Evolutionary conservation across 2,329 filamentous ascomycete genomes (phyloP).

Genomic region (Rutstroemia sp.): DNA sequence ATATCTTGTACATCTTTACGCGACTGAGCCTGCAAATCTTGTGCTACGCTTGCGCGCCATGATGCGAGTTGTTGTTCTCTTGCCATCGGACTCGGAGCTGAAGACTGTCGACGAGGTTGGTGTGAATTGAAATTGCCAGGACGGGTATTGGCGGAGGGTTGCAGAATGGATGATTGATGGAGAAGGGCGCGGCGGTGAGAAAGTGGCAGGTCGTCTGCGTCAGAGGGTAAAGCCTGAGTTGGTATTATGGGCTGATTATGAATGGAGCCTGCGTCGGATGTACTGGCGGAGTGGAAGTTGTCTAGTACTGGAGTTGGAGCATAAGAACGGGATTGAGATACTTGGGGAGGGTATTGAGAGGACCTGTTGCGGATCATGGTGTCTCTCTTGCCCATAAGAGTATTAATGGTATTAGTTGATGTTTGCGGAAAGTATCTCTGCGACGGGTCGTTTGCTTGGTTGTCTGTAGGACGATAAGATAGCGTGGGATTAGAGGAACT

Average conservation of each 20-base stretch:
- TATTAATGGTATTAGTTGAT: slow-evolving; percentile 28
- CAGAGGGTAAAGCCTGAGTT: slow-evolving; percentile 33
- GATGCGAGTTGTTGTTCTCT: slow-evolving; percentile 55
- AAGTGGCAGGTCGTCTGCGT: slow-evolving; percentile 62
- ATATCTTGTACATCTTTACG: slow-evolving; percentile 32
- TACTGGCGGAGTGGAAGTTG: slow-evolving; percentile 24
- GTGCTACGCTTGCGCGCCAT: slow-evolving; percentile 59
- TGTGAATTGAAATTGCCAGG: slow-evolving; percentile 41
- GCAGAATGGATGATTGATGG: slow-evolving; percentile 29
- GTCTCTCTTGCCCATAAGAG: slow-evolving; percentile 48
- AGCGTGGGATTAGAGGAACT: slow-evolving; percentile 2
- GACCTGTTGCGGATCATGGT: slow-evolving; percentile 35
- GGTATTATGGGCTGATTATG: slow-evolving; percentile 14
- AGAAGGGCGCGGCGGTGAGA: slow-evolving; percentile 59
- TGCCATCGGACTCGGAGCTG: slow-evolving; percentile 34
- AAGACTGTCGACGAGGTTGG: slow-evolving; percentile 43
- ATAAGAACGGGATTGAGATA: background rate
- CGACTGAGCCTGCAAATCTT: slow-evolving; percentile 45
- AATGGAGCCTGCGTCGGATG: slow-evolving; percentile 35
- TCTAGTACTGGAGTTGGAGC: slow-evolving; percentile 14
- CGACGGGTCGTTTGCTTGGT: too few species aligned
- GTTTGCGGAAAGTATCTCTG: slow-evolving; percentile 1
- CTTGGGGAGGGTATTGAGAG: slow-evolving; percentile 11
- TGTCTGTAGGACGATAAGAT: slow-evolving; percentile 10
- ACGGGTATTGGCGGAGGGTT: background rate